These are phyloP conservation scores for Amphicarpaea edgeworthii DNA, from an alignment of 306 rosid genomes.

Conservation along the genomic window DNA sequence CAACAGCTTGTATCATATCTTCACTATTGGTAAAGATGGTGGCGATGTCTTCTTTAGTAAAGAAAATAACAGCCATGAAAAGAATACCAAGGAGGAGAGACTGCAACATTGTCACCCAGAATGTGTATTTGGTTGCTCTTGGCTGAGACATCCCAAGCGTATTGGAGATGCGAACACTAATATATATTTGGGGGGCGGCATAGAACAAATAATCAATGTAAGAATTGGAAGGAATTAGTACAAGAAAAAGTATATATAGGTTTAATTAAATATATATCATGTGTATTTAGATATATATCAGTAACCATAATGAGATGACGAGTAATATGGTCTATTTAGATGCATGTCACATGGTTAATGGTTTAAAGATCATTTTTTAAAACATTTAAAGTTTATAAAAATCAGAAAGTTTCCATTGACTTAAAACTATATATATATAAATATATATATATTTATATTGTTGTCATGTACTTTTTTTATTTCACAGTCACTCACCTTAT, in stretches of 20 bases:
- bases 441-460: too few relatives aligned
- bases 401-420: too few relatives aligned
- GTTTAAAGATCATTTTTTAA: too few relatives aligned
- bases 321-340: too few relatives aligned
- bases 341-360: too few relatives aligned
- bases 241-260: too few relatives aligned
- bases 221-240: too few relatives aligned
- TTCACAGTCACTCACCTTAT: conserved; percentile 38
- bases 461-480: too few relatives aligned
- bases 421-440: too few relatives aligned
- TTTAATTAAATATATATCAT: conserved; percentile 16
- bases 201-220: neutral
- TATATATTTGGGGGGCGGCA: conserved; percentile 21
- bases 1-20: conserved; percentile 35
- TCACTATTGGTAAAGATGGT: conserved; percentile 44
- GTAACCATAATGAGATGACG: too few relatives aligned
- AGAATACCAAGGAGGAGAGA: conserved; percentile 55
- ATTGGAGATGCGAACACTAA: conserved; percentile 71
- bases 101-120: conserved; percentile 52
- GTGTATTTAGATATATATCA: too few relatives aligned
- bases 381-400: too few relatives aligned
- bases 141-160: conserved; percentile 64
- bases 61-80: conserved; percentile 44
- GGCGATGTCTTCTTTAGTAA: conserved; percentile 33
- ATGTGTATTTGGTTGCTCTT: conserved; percentile 60